Percentiles rank a stretch among this genome's conserved stretches.
Evolutionary conservation across 768 basidiomycete genomes (phyloP).

Genomic region (Xanthoconium purpureum): DNA sequence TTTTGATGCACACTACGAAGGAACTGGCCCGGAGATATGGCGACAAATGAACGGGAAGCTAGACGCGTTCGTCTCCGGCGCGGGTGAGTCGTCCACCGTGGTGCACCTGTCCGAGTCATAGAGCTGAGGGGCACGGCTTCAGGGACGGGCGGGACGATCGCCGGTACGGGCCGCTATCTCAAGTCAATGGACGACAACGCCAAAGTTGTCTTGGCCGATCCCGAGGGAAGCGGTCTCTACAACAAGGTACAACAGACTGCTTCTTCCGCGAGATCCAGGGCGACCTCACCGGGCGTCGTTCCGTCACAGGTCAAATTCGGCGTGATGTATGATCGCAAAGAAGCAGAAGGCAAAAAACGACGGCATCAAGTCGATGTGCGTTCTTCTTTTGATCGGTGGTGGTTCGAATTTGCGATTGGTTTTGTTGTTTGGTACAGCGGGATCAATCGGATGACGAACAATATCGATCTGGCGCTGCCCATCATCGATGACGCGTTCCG

Average conservation of each 20-base stretch:
- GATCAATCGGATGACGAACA: conserved; percentile 89
- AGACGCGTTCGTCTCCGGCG: conserved; percentile 86
- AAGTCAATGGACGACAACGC: conserved; percentile 70
- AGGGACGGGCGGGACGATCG: conserved; percentile 97
- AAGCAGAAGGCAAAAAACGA: conserved; percentile 90
- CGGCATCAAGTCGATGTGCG: conserved; percentile 91
- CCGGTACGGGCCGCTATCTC: conserved; percentile 77
- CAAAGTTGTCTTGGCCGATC: conserved; percentile 78
- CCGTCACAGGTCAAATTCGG: conserved; percentile 70
- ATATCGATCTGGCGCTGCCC: conserved; percentile 80
- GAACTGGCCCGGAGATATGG: conserved; percentile 96
- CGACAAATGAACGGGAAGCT: conserved; percentile 81
- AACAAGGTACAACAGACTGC: conserved; percentile 62
- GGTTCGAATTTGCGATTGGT: neutral
- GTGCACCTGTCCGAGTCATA: neutral
- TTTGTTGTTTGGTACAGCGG: conserved; percentile 48
- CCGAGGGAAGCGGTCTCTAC: conserved; percentile 91
- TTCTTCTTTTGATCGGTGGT: conserved; percentile 6
- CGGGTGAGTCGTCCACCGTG: conserved; percentile 47
- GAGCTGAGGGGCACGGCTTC: neutral
- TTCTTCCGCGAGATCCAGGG: neutral
- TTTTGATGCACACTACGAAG: conserved; percentile 81
- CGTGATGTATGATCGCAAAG: conserved; percentile 92
- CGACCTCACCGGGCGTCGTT: neutral
- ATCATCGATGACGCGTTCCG: conserved; percentile 88